Percentiles rank a stretch among this genome's conserved stretches.
Conservation (phyloP, 139 green algal species). For the Zygnema circumcarinatum region DNA sequence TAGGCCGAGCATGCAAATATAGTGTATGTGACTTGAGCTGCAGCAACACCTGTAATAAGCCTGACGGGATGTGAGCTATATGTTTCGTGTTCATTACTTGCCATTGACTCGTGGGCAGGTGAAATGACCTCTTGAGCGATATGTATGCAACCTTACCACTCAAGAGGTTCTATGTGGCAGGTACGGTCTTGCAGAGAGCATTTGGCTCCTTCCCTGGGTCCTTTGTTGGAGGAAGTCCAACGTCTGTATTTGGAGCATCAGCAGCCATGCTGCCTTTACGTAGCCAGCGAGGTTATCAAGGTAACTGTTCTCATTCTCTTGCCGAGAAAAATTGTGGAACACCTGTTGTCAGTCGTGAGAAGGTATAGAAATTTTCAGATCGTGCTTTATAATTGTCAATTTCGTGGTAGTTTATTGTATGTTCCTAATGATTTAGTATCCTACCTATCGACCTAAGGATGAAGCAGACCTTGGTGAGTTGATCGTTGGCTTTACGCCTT, state of each 20-base stretch:
- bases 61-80: background rate
- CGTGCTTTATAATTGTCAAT: background rate
- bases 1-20: slow-evolving; percentile 59
- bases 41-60: background rate
- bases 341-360: too few relatives aligned
- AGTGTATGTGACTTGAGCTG: slow-evolving; percentile 19
- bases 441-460: too few relatives aligned
- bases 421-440: too few relatives aligned
- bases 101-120: too few relatives aligned
- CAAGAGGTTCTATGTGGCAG: slow-evolving; percentile 34
- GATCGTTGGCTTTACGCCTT: background rate
- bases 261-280: slow-evolving; percentile 55
- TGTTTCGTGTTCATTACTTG: slow-evolving; percentile 25
- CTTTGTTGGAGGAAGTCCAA: slow-evolving; percentile 48
- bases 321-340: too few relatives aligned
- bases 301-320: slow-evolving; percentile 13
- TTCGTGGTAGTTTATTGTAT: background rate
- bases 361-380: too few relatives aligned
- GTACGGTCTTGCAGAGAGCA: slow-evolving; percentile 3
- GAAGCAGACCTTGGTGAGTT: too few relatives aligned
- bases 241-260: slow-evolving; percentile 19
- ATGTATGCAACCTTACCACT: too few relatives aligned
- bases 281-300: slow-evolving; percentile 60
- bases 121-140: too few relatives aligned
- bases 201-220: slow-evolving; percentile 29